Percentiles rank a stretch among this genome's conserved stretches.
These are phyloP conservation scores for Berberis thunbergii DNA, from an alignment of 164 flowering plant genomes.

Conservation along the genomic window DNA sequence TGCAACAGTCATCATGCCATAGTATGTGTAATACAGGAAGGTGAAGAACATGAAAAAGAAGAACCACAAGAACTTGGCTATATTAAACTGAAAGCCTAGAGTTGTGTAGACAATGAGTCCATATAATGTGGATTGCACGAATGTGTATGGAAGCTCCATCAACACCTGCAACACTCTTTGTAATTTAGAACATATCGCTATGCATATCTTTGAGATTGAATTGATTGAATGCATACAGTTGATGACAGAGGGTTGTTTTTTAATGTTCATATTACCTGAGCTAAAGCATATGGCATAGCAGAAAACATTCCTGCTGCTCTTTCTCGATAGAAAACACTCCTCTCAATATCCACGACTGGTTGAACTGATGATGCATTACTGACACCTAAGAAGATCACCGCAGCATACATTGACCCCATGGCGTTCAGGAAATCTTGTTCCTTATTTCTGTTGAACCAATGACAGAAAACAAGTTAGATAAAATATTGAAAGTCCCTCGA, in stretches of 20 bases:
- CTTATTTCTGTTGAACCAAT: constrained; percentile 7
- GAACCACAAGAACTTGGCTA: constrained; percentile 24
- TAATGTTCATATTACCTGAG: constrained; percentile 10
- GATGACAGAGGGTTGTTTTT: not conserved
- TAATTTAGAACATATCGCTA: not conserved
- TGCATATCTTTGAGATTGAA: not conserved
- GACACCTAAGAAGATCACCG: constrained; percentile 14
- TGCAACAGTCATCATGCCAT: constrained; percentile 29
- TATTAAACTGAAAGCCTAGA: constrained; percentile 20
- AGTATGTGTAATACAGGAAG: constrained; percentile 28
- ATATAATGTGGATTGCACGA: constrained; percentile 17
- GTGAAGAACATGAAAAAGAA: constrained; percentile 27
- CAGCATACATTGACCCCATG: constrained; percentile 22
- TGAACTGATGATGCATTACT: constrained; percentile 16
- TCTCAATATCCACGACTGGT: constrained; percentile 19
- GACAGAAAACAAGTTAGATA: no score
- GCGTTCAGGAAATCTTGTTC: constrained; percentile 22
- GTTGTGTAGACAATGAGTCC: constrained; percentile 19
- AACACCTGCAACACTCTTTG: constrained; percentile 13
- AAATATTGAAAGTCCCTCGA: no score
- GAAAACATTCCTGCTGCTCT: constrained; percentile 18
- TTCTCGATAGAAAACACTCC: constrained; percentile 23
- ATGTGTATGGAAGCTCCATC: constrained; percentile 22
- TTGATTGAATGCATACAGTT: not conserved
- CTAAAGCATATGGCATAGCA: constrained; percentile 18